These are phyloP conservation scores for Exophiala sp. DNA, from an alignment of 2,329 filamentous ascomycete species.

Conservation along the genomic window DNA sequence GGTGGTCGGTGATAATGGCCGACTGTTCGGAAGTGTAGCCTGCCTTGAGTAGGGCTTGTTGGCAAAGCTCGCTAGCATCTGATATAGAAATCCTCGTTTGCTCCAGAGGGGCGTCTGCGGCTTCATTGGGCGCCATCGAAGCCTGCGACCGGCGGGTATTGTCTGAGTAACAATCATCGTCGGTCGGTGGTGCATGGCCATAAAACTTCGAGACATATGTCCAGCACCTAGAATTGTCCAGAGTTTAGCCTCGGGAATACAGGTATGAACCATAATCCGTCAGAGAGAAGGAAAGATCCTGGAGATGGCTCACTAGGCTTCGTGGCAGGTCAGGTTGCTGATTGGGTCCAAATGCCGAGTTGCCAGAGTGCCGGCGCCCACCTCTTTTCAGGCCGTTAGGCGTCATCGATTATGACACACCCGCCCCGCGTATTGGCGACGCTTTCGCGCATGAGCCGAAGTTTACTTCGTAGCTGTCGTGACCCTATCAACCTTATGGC, in stretches of 20 bases:
- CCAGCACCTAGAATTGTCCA: no score
- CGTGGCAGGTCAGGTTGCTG: not conserved
- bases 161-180: no score
- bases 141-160: not conserved
- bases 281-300: not conserved
- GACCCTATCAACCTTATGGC: not conserved
- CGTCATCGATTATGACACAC: not conserved
- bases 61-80: conserved; percentile 3
- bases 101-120: not conserved
- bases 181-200: no score
- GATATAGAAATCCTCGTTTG: not conserved
- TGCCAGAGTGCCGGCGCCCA: not conserved
- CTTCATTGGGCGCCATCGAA: not conserved
- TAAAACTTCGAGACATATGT: no score
- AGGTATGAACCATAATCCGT: no score
- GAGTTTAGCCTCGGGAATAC: no score
- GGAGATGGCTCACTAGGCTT: not conserved
- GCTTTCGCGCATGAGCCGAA: not conserved
- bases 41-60: conserved; percentile 4
- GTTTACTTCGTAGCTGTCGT: not conserved
- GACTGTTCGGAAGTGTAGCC: conserved; percentile 6
- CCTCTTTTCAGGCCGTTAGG: not conserved
- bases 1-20: conserved; percentile 10
- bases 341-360: not conserved
- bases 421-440: not conserved